Evolutionary conservation across 202 grass and related monocot species (phyloP), one percentile per base, ranked within the genome.

Genomic region (Elaeis oleifera): DNA sequence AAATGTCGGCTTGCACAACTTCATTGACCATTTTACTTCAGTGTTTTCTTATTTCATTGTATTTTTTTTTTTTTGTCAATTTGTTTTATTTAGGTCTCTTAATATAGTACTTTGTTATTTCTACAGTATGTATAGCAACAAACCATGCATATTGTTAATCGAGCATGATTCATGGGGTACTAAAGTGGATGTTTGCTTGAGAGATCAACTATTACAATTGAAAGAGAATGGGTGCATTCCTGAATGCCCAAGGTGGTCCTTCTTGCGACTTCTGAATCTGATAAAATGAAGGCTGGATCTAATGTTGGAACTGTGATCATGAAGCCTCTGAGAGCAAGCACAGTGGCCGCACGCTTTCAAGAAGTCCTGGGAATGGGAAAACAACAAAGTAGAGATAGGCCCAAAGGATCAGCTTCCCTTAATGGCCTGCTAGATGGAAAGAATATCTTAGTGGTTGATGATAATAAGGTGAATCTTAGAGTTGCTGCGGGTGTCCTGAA

Each of bases 361-460:
- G 88, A 86, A 78, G 73, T 70, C 63, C 88, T 99, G 36, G 94
- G 94, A 61, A 77, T 99, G 64, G 82, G 62, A 53, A 79, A 71
- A 67, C 32, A 61, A 32, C 56, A 52, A 49, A 89, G 52, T 67
- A 80, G 68, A 18, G 80, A 94, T 28, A 83, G 78, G 71, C 63
- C 3, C 54, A 65, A 82, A n/a, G 67, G 66, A 48, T 71, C 80
- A 60, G 54, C 54, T 72, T 84, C 75, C 59, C 82, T 99, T 69
- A 78, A 59, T 26, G 72, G 70, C 11, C 76, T 99, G 55, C 71
- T 99, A 74, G 69, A 64, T 48, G 85, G 83, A 64, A 99, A 86
- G 82, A 87, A 80, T n/a, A 99, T 99, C 75, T 86, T 99, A 77
- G 88, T 99, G 32, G 94, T 99, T 74, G 94, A 99, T 75, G 94